Conservation (phyloP, 441 rosid species). For the Oxalis stricta region DNA sequence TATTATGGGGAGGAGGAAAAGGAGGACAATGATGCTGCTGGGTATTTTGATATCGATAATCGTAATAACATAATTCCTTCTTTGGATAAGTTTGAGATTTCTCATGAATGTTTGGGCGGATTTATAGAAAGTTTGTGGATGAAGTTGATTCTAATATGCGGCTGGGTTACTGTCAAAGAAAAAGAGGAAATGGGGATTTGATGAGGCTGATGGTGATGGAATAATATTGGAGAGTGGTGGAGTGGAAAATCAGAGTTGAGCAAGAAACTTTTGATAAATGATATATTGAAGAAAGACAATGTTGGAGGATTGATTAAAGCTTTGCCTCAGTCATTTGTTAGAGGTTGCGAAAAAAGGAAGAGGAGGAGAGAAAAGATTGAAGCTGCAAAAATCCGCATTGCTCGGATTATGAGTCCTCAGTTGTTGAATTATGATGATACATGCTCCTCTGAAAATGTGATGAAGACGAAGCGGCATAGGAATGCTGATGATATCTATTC, state of each 20-base stretch:
- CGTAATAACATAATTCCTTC: conserved; percentile 7
- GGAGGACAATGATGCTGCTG: conserved; percentile 16
- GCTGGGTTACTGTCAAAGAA: too few species aligned
- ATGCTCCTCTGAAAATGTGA: conserved; percentile 7
- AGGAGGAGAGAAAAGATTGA: conserved; percentile 51
- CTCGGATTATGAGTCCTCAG: conserved; percentile 32
- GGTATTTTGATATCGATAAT: conserved; percentile 23
- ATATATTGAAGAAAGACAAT: conserved; percentile 62
- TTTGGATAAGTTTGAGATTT: conserved; percentile 22
- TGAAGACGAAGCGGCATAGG: conserved; percentile 36
- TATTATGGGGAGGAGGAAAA: conserved; percentile 14
- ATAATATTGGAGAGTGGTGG: conserved; percentile 57
- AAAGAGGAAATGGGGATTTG: too few species aligned
- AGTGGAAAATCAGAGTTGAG: conserved; percentile 62
- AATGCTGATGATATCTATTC: conserved; percentile 36
- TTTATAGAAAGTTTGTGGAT: conserved; percentile 27
- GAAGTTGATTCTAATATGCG: conserved; percentile 11
- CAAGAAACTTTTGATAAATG: conserved; percentile 49
- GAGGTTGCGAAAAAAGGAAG: conserved; percentile 27
- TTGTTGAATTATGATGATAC: conserved; percentile 4
- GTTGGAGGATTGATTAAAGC: conserved; percentile 51
- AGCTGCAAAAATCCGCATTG: conserved; percentile 54
- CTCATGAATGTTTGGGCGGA: conserved; percentile 34
- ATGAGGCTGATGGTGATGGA: too few species aligned
- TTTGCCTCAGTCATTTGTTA: conserved; percentile 62